These are phyloP conservation scores for Suhomyces sp. DNA, from an alignment of 805 yeast genomes.

Conservation along the genomic window DNA sequence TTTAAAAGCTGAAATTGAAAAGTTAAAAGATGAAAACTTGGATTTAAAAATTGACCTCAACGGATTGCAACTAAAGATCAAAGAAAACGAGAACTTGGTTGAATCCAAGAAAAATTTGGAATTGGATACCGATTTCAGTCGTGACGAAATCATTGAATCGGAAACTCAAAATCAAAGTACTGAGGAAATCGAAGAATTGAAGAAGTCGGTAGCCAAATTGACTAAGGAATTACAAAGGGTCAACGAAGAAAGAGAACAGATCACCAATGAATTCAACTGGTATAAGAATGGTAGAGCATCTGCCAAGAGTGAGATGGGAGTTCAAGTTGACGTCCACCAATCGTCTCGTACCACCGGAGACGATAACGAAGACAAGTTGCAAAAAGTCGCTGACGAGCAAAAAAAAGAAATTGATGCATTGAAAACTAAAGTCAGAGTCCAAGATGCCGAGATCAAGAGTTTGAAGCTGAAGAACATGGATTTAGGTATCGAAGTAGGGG, in stretches of 20 bases:
- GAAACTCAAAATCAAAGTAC: not conserved
- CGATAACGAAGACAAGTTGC: not conserved
- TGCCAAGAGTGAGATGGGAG: conserved; percentile 1
- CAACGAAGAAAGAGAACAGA: conserved; percentile 5
- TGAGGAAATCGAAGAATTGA: conserved; percentile 1
- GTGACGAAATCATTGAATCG: not conserved
- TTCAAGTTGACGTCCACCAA: conserved; percentile 1
- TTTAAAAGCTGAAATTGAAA: conserved; percentile 10
- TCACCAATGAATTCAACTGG: conserved; percentile 4
- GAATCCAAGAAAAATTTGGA: conserved; percentile 3
- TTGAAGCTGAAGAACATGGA: too few species aligned
- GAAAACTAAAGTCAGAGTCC: not conserved
- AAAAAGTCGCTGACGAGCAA: not conserved
- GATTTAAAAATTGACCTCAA: conserved; percentile 18
- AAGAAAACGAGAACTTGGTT: not conserved
- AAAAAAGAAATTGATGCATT: not conserved
- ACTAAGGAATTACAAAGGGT: conserved; percentile 10
- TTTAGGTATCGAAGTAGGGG: conserved; percentile 15
- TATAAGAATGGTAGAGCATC: not conserved
- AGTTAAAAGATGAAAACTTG: conserved; percentile 14
- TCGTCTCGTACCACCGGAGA: too few species aligned
- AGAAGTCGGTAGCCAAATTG: conserved; percentile 11
- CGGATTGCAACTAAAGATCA: conserved; percentile 2
- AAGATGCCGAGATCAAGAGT: not conserved
- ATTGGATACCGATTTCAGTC: not conserved